These are phyloP conservation scores for Yarrowia yakushimensis DNA, from an alignment of 805 yeast species.

Conservation along the genomic window DNA sequence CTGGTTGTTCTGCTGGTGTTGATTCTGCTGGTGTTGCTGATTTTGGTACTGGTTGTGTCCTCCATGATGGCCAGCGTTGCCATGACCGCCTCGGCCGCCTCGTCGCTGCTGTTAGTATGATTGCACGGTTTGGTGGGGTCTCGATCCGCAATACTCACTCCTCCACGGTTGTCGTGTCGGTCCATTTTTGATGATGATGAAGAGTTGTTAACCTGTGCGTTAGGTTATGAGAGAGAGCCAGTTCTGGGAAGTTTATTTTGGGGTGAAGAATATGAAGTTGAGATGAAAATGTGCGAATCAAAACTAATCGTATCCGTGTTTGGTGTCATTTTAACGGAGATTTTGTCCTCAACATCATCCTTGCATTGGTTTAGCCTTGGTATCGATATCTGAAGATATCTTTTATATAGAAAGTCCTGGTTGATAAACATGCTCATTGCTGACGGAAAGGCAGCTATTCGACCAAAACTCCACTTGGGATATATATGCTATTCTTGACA, in stretches of 20 bases:
- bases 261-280: background rate
- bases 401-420: too few relatives aligned
- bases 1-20: conserved; percentile 26
- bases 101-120: conserved; percentile 15
- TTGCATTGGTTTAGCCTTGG: too few relatives aligned
- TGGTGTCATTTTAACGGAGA: background rate
- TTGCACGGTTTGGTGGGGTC: background rate
- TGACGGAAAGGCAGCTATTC: too few relatives aligned
- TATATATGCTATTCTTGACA: too few relatives aligned
- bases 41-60: conserved; percentile 25
- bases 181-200: conserved; percentile 20
- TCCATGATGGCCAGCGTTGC: conserved; percentile 29
- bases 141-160: conserved; percentile 3
- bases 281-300: background rate
- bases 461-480: too few relatives aligned
- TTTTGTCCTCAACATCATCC: background rate
- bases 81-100: conserved; percentile 27
- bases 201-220: conserved; percentile 1
- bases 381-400: background rate
- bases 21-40: conserved; percentile 26
- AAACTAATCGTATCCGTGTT: too few relatives aligned
- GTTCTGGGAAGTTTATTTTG: background rate
- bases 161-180: conserved; percentile 27
- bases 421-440: too few relatives aligned
- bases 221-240: conserved; percentile 3